Evolutionary conservation across 208 protist species (phyloP), one percentile per base, ranked within the genome.

Genomic region (Leishmania guyanensis): DNA sequence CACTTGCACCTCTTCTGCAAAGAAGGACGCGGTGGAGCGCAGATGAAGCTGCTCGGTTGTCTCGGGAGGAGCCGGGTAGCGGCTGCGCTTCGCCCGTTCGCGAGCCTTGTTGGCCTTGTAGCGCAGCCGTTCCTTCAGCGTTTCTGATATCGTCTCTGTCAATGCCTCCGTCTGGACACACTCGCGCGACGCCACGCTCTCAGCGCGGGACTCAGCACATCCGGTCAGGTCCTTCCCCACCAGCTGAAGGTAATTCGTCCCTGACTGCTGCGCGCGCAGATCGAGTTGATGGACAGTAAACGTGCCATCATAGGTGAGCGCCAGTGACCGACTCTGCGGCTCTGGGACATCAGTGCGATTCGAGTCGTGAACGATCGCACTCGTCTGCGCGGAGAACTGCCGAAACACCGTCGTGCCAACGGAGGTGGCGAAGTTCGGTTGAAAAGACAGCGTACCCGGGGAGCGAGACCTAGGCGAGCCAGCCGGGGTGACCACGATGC

Each of bases 131-230:
- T 60, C 60, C 76, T 87, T 86, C 58, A 97, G 69, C 5, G 64
- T 48, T 62, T 90, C 84, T 2, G 92, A 93, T 77, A 97, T 96
- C 60, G 87, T 78, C 77, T 92, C 91, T 39, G 91, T 95, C 0
- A 97, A 84, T 50, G 86, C 91, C 68, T 97, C 90, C 62, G 89
- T 90, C 73, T 93, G 88, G 26, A 97, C 91, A 82, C 94, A 97
- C 86, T 97, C 92, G 3, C 91, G 91, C 71, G 94, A 97, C 77
- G 86, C 90, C 65, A 95, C 81, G 64, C 68, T 80, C 73, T 94
- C 91, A 2, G 85, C 81, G 5, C 89, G 81, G 5, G 91, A 91
- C 75, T 93, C 88, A 5, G 88, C 91, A 77, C 86, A 92, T 14
- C 94, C 94, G 0, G 85, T 91, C 60, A 97, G 73, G 14, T 88